phyloP scores from a whole-genome alignment of 495 filamentous ascomycete genomes.

The Aspergillus wentii region DNA sequence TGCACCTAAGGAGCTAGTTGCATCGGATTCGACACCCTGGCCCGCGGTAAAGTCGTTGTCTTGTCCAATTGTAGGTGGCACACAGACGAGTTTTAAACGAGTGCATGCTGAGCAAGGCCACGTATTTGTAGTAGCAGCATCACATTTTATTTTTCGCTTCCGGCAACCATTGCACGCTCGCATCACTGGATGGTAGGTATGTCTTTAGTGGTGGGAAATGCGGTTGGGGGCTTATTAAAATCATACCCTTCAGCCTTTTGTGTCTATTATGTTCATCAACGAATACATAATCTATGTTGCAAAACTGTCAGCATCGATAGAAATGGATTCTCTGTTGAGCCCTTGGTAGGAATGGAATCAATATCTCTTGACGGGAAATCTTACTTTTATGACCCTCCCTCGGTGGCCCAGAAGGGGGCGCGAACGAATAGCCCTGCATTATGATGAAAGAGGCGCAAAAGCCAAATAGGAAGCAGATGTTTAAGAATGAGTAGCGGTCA shows the following conservation, averaged over 20 bases:
- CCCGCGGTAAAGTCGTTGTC: slow-evolving; percentile 63
- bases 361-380: not conserved
- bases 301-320: no score
- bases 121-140: slow-evolving; percentile 94
- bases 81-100: slow-evolving; percentile 86
- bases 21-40: slow-evolving; percentile 21
- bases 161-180: slow-evolving; percentile 96
- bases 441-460: not conserved
- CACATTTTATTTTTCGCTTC: slow-evolving; percentile 82
- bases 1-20: slow-evolving; percentile 14
- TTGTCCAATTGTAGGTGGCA: slow-evolving; percentile 83
- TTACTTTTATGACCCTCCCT: slow-evolving; percentile 45
- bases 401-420: slow-evolving; percentile 38
- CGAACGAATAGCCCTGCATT: slow-evolving; percentile 47
- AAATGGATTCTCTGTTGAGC: slow-evolving; percentile 5
- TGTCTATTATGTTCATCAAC: slow-evolving; percentile 99
- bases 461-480: not conserved
- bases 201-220: slow-evolving; percentile 7
- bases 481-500: no score
- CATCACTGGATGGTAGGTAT: slow-evolving; percentile 75
- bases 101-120: slow-evolving; percentile 97
- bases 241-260: slow-evolving; percentile 88
- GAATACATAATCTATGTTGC: slow-evolving; percentile 99
- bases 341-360: not conserved
- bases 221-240: not conserved